These are phyloP conservation scores for Discostella stelligera DNA, from an alignment of 352 stramenopile genomes.

Conservation along the genomic window DNA sequence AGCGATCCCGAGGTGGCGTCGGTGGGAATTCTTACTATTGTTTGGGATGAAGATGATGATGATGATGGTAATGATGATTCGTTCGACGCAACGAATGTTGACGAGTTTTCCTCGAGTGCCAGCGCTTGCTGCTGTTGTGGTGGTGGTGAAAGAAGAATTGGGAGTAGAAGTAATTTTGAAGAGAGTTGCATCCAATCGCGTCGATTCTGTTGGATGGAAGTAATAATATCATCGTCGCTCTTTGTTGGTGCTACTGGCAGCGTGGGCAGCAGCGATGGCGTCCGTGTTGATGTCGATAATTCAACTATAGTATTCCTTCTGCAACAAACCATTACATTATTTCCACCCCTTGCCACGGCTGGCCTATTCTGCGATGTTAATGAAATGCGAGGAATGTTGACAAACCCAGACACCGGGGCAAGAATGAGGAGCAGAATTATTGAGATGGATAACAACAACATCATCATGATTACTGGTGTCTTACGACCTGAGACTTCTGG, in stretches of 20 bases:
- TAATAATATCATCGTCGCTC: background rate
- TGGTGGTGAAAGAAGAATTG: background rate
- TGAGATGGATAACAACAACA: background rate
- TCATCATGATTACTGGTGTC: too few species aligned
- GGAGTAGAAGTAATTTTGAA: background rate
- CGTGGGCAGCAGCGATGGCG: background rate
- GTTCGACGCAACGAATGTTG: background rate
- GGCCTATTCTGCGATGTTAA: background rate
- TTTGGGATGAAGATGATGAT: background rate
- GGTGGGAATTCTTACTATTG: slow-evolving; percentile 5
- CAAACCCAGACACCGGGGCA: background rate
- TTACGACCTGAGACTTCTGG: too few species aligned
- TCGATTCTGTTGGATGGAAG: background rate
- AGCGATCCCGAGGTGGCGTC: slow-evolving; percentile 32
- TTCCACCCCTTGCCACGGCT: background rate
- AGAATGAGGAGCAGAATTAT: background rate
- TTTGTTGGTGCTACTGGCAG: background rate
- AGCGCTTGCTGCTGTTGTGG: background rate
- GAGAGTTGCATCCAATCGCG: background rate
- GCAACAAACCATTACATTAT: background rate
- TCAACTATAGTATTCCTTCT: too few species aligned
- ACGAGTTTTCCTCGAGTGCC: background rate
- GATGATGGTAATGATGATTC: background rate
- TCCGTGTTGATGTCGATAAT: too few species aligned
- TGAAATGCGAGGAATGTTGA: background rate